Percentiles rank a stretch among this genome's conserved stretches.
Conservation (phyloP, 768 basidiomycete species). For the Phaffia tasmanica region DNA sequence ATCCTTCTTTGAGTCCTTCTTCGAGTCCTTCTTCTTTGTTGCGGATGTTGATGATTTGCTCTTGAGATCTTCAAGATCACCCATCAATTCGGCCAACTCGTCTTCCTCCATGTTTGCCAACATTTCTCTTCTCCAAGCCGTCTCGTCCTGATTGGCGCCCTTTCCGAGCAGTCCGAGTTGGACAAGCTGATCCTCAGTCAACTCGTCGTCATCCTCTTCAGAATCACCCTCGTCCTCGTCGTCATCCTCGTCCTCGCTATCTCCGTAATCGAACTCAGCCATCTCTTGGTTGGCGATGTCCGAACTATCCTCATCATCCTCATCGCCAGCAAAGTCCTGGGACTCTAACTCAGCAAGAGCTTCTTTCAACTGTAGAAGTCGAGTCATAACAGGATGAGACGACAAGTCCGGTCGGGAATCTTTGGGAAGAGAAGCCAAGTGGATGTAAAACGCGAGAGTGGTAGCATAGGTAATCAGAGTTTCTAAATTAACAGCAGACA, state of each 20-base stretch:
- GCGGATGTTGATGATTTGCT: slow-evolving; percentile 21
- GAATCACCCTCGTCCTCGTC: slow-evolving; percentile 38
- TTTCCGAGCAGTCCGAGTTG: slow-evolving; percentile 2
- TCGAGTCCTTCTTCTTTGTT: slow-evolving; percentile 42
- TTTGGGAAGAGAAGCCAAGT: slow-evolving; percentile 60
- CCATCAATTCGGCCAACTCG: slow-evolving; percentile 13
- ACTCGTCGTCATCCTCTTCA: slow-evolving; percentile 29
- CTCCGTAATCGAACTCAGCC: slow-evolving; percentile 2
- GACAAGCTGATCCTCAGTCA: slow-evolving; percentile 10
- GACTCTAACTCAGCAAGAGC: slow-evolving; percentile 69
- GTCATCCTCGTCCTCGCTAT: slow-evolving; percentile 41
- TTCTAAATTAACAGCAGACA: slow-evolving; percentile 47
- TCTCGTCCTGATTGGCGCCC: slow-evolving; percentile 16
- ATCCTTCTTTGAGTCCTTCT: slow-evolving; percentile 27
- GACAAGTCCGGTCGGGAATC: slow-evolving; percentile 48
- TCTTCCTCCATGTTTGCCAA: slow-evolving; percentile 21
- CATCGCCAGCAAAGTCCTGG: slow-evolving; percentile 52
- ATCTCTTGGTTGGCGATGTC: slow-evolving; percentile 8
- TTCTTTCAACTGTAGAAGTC: slow-evolving; percentile 72
- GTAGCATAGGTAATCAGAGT: slow-evolving; percentile 80
- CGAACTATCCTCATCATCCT: slow-evolving; percentile 30
- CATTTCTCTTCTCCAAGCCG: slow-evolving; percentile 19
- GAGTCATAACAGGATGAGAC: slow-evolving; percentile 58
- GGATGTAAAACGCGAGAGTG: slow-evolving; percentile 80
- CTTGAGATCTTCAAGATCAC: slow-evolving; percentile 22